Base-by-base conservation (phyloP, 2,329 filamentous ascomycete genomes). In the Cladosporium austrohemisphaericum region DNA sequence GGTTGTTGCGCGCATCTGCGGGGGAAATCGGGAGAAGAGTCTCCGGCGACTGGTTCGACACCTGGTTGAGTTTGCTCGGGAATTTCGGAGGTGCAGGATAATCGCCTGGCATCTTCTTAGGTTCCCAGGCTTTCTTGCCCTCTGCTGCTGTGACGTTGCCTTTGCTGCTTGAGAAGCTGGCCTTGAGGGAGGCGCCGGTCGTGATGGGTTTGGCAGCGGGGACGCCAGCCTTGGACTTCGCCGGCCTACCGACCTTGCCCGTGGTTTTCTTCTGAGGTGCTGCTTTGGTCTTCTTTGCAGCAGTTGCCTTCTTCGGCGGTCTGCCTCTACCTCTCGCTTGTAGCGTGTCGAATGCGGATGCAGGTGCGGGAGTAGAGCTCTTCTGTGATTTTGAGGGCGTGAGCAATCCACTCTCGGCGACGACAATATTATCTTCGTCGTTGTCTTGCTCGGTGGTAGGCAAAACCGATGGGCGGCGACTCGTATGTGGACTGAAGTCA, bases 361-460 rank as follows among this genome's bases (percentile, higher is more conserved):
- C 55, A 28, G 60, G 45, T 13, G 55, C 48, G 16, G 57, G 46
- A 19, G 47, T n/a, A 20, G 50, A 41, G 49, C 55, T 58, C n/a
- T 54, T 55, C 36, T 55, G 54, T 7, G 60, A 61, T 41, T 63
- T 65, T 13, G 60, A 61, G 7, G 65, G 65, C n/a, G 65, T 68
- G 23, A 60, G 55, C n/a, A 65, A 48, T 7, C 60, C 63, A 37
- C 41, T 37, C 10, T 47, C 28, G 46, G 48, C 31, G 19, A 60
- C 59, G 23, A 48, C 47, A 35, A 60, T 58, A 33, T 51, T 55
- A 37, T 64, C 62, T 11, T 54, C 57, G 6, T 56, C 55, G 5
- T 45, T 44, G 20, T 41, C 52, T n/a, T 13, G 38, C 41, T 65
- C 59, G 32, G 65, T 63, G 33, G 58, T 62, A 1, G 53, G 49